These are phyloP conservation scores for Catunica adiposa DNA, from an alignment of 2,329 filamentous ascomycete genomes.

Conservation along the genomic window DNA sequence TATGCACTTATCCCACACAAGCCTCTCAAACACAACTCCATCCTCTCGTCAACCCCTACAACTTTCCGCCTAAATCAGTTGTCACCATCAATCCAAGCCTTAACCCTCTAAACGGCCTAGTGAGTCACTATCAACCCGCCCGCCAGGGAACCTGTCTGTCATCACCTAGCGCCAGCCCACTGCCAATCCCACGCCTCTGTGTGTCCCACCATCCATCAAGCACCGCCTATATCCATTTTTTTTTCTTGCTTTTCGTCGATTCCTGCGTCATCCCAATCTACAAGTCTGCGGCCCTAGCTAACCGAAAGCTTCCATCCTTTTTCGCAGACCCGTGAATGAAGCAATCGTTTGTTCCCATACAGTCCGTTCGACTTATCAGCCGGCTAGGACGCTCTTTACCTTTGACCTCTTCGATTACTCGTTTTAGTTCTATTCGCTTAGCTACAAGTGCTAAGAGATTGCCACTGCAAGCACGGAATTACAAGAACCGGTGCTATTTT, in stretches of 20 bases:
- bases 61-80: neutral
- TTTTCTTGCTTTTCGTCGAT: neutral
- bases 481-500: neutral
- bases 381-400: conserved; percentile 1
- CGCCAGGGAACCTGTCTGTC: neutral
- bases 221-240: too few species aligned
- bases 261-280: neutral
- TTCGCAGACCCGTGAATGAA: conserved; percentile 7
- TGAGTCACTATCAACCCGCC: conserved; percentile 1
- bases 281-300: neutral
- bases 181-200: neutral
- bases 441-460: neutral
- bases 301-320: neutral
- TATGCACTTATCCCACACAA: neutral
- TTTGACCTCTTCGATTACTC: neutral
- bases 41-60: neutral
- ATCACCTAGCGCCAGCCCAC: neutral
- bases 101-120: neutral
- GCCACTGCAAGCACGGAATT: neutral
- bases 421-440: neutral
- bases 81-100: neutral
- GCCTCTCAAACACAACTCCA: neutral
- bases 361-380: conserved; percentile 6
- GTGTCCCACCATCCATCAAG: too few species aligned
- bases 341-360: neutral